Evolutionary conservation across 768 basidiomycete species (phyloP).

Genomic region (Pleurotus eryngii): DNA sequence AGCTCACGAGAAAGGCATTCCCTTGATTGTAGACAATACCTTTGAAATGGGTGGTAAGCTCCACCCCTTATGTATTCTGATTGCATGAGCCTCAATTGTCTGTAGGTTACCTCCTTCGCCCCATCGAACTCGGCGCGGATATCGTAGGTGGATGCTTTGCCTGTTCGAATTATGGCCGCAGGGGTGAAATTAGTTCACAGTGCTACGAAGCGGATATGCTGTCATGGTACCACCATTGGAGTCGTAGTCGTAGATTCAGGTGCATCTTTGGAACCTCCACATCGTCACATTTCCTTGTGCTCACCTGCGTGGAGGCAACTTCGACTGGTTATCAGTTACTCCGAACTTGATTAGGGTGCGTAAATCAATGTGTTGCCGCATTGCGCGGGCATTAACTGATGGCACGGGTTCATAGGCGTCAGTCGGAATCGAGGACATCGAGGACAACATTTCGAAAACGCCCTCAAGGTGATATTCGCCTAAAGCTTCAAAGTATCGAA

Average conservation of each 20-base stretch:
- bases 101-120: constrained; percentile 12
- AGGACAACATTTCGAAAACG: constrained; percentile 36
- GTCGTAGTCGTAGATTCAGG: constrained; percentile 62
- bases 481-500: too few species aligned
- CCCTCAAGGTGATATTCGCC: constrained; percentile 19
- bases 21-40: constrained; percentile 65
- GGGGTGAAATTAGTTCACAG: constrained; percentile 38
- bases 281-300: too few species aligned
- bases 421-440: constrained; percentile 34
- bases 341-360: constrained; percentile 71
- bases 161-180: not conserved
- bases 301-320: not conserved
- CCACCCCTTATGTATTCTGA: constrained; percentile 15
- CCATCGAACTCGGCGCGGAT: constrained; percentile 25
- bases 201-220: constrained; percentile 68
- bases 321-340: constrained; percentile 39
- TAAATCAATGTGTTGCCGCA: constrained; percentile 4
- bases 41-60: constrained; percentile 58
- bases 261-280: constrained; percentile 25
- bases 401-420: constrained; percentile 22
- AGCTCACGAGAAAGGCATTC: constrained; percentile 58
- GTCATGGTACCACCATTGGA: constrained; percentile 63
- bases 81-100: not conserved
- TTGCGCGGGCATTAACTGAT: not conserved
- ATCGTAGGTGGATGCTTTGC: constrained; percentile 30